Evolutionary conservation across 345 rosid species (phyloP).

Genomic region (Lepidium africanum): DNA sequence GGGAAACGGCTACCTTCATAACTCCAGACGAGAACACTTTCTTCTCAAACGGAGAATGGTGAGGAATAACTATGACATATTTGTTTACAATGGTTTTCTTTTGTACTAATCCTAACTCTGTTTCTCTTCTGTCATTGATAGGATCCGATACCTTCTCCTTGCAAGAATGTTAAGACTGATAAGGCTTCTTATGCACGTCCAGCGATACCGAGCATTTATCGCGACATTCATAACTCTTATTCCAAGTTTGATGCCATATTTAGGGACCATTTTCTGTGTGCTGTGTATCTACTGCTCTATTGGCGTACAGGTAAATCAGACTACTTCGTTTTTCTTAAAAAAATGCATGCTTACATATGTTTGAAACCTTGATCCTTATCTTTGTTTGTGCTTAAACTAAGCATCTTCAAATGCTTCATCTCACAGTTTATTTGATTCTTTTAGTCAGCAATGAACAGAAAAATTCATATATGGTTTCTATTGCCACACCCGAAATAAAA

Average conservation of each 20-base stretch:
- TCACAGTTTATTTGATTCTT: neutral
- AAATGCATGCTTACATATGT: neutral
- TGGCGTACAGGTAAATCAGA: conserved; percentile 72
- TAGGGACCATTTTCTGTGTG: conserved; percentile 82
- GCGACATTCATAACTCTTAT: conserved; percentile 84
- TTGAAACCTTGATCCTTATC: neutral
- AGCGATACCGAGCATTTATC: conserved; percentile 71
- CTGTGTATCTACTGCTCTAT: conserved; percentile 88
- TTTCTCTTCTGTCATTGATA: conserved; percentile 25
- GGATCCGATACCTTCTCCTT: conserved; percentile 97
- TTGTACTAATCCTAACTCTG: neutral
- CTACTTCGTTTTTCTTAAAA: too few species aligned
- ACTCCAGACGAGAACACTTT: conserved; percentile 56
- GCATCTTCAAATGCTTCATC: neutral
- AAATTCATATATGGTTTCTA: neutral
- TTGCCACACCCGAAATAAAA: neutral
- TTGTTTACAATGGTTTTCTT: neutral
- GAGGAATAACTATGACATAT: conserved; percentile 10
- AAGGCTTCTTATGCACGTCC: conserved; percentile 77
- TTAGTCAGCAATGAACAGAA: neutral
- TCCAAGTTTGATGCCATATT: conserved; percentile 95
- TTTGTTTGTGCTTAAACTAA: neutral
- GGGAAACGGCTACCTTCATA: conserved; percentile 83
- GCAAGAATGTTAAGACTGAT: conserved; percentile 91
- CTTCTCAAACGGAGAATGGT: conserved; percentile 98